Conservation (phyloP, 768 basidiomycete species). For the Hygrocybe punicea region DNA sequence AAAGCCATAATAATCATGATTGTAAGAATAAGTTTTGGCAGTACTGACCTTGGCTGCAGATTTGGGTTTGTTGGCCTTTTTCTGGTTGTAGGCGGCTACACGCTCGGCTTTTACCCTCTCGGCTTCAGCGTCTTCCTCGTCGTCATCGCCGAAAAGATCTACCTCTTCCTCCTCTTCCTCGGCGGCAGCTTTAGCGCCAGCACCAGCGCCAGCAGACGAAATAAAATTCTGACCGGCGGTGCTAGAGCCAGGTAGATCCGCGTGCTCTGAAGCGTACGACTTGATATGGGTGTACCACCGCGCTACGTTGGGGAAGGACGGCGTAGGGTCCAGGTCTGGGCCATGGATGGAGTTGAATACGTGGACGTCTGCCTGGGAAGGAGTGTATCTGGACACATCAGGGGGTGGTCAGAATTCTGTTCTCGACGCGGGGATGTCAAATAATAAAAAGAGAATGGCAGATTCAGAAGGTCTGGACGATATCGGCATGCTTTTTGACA, state of each 20-base stretch:
- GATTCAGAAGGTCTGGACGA: slow-evolving; percentile 69
- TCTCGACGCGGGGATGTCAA: not conserved
- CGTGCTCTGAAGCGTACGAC: slow-evolving; percentile 78
- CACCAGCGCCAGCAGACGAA: slow-evolving; percentile 43
- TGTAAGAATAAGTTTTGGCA: slow-evolving; percentile 2
- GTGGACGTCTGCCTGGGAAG: slow-evolving; percentile 91
- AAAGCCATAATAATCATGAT: too few species aligned
- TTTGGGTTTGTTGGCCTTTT: slow-evolving; percentile 91
- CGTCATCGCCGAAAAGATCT: slow-evolving; percentile 85
- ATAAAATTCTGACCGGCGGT: slow-evolving; percentile 73
- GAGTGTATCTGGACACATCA: slow-evolving; percentile 61
- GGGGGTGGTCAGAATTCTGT: slow-evolving; percentile 9
- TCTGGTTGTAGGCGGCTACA: slow-evolving; percentile 87
- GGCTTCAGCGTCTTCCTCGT: slow-evolving; percentile 80
- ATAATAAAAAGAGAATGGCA: slow-evolving; percentile 8
- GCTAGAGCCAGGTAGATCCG: slow-evolving; percentile 79
- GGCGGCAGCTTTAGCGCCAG: slow-evolving; percentile 38
- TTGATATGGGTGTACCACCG: slow-evolving; percentile 96
- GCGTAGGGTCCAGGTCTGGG: slow-evolving; percentile 63
- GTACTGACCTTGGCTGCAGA: slow-evolving; percentile 73
- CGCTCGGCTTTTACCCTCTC: slow-evolving; percentile 89
- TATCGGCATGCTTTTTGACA: slow-evolving; percentile 71
- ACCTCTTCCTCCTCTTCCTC: slow-evolving; percentile 71
- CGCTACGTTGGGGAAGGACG: slow-evolving; percentile 66
- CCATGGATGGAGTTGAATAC: slow-evolving; percentile 74